Conservation (phyloP, 495 filamentous ascomycete species). For the Tuber brumale region DNA sequence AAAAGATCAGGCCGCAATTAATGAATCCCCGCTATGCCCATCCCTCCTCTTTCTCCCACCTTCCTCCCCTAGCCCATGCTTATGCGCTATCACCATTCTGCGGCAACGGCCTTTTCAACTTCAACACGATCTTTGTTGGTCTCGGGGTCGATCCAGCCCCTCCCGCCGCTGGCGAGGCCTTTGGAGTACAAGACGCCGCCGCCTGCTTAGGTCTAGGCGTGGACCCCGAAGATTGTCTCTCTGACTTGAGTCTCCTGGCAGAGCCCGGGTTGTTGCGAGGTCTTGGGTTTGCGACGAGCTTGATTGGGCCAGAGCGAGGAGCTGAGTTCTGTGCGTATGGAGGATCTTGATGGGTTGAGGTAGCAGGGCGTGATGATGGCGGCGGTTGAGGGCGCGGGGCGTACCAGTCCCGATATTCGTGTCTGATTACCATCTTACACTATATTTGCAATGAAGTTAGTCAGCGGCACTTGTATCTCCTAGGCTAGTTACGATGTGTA, state of each 20-base stretch:
- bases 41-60: neutral
- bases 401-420: neutral
- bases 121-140: slow-evolving; percentile 34
- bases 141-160: slow-evolving; percentile 27
- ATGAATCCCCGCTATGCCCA: slow-evolving; percentile 25
- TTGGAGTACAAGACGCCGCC: slow-evolving; percentile 13
- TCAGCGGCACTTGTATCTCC: slow-evolving; percentile 7
- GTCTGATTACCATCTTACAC: slow-evolving; percentile 34
- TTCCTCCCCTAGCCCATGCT: neutral
- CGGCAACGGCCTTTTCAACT: slow-evolving; percentile 30
- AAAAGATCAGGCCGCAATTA: slow-evolving; percentile 9
- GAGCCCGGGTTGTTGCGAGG: slow-evolving; percentile 29
- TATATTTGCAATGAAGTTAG: slow-evolving; percentile 8
- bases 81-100: slow-evolving; percentile 15
- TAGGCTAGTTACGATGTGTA: neutral
- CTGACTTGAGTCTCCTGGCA: slow-evolving; percentile 15
- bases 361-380: slow-evolving; percentile 2
- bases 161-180: slow-evolving; percentile 11
- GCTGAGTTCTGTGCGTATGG: neutral
- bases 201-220: slow-evolving; percentile 27
- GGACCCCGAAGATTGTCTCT: slow-evolving; percentile 21
- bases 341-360: slow-evolving; percentile 17
- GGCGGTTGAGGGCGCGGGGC: neutral
- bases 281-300: slow-evolving; percentile 34
- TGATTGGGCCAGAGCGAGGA: slow-evolving; percentile 16